Percentiles rank a stretch among this genome's conserved stretches.
Conservation (phyloP, 768 basidiomycete species). For the Porpolomopsis calyptriformis region DNA sequence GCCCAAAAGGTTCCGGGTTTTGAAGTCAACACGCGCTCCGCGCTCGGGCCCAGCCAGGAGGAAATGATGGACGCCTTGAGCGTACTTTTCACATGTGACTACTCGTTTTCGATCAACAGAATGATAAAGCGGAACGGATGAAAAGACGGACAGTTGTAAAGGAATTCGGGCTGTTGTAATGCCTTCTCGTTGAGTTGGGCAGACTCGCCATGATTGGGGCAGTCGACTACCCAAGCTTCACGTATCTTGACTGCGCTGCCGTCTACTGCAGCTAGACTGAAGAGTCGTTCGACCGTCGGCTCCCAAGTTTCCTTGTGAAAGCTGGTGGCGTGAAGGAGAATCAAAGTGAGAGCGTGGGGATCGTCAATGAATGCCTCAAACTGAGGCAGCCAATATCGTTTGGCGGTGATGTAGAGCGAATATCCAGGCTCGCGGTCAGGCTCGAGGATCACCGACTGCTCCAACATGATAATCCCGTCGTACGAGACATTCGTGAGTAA, state of each 20-base stretch:
- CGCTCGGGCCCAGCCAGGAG: constrained; percentile 31
- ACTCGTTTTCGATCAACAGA: constrained; percentile 4
- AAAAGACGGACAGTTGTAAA: constrained; percentile 33
- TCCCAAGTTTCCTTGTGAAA: constrained; percentile 73
- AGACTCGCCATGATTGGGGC: constrained; percentile 63
- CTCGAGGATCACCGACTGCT: constrained; percentile 22
- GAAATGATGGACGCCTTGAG: constrained; percentile 47
- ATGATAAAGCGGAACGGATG: constrained; percentile 3
- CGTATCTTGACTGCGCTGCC: constrained; percentile 27
- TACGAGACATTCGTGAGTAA: not conserved
- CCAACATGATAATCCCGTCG: constrained; percentile 5
- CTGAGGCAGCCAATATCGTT: constrained; percentile 41
- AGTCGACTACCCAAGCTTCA: constrained; percentile 61
- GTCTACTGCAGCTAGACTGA: constrained; percentile 20
- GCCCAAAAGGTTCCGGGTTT: constrained; percentile 41
- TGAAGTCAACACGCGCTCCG: constrained; percentile 37
- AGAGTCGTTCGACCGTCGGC: constrained; percentile 42
- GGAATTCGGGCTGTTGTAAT: constrained; percentile 33
- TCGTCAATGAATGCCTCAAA: constrained; percentile 26
- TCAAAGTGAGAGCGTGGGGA: constrained; percentile 40
- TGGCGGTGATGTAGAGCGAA: constrained; percentile 43
- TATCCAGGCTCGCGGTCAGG: constrained; percentile 34
- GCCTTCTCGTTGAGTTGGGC: constrained; percentile 40
- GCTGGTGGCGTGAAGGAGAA: constrained; percentile 60
- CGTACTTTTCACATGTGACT: constrained; percentile 62